Evolutionary conservation across 2,329 filamentous ascomycete species (phyloP), one percentile per base, ranked within the genome.

Genomic region (Botrytis galanthina): DNA sequence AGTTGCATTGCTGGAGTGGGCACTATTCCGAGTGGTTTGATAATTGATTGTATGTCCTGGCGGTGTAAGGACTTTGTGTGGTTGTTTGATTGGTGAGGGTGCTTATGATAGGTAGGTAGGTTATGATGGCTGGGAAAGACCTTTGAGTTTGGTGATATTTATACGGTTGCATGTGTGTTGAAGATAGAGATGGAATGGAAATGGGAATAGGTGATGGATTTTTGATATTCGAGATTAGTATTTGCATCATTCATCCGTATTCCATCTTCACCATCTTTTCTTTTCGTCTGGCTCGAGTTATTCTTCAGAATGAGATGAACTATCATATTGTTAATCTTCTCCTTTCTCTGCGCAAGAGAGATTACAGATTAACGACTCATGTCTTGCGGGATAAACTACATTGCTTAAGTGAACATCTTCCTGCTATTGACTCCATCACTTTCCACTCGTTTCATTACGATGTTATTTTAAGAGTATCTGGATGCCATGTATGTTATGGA

Each of bases 261-360:
- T 54, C 14, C 0, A 14, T n/a, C 37, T 22, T n/a, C 26, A 37
- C 18, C 14, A 29, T 26, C 37, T 54, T 18, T 67, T 42, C 39
- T 42, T 14, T 29, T n/a, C n/a, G 3, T 1, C 14, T n/a, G 1
- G 5, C 16, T 29, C 2, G n/a, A 7, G 6, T 7, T 1, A 3
- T 16, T 54, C 26, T n/a, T 54, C 51, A 18, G 6, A 18, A 54
- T 29, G 6, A 7, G 26, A 18, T 29, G 20, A 46, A 9, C 7
- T 26, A 16, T 54, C 4, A 7, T 16, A n/a, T n/a, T 7, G 48
- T 29, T 16, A 5, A 0, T 29, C n/a, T 29, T 10, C 9, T 51
- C 14, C 10, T 14, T 51, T 18, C n/a, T 29, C 12, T 54, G 3
- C 14, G 5, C 12, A 18, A 29, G 16, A 12, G 14, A 1, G 14